Base-by-base conservation (phyloP, 2,329 filamentous ascomycete species). In the Elsinoe ampelina region DNA sequence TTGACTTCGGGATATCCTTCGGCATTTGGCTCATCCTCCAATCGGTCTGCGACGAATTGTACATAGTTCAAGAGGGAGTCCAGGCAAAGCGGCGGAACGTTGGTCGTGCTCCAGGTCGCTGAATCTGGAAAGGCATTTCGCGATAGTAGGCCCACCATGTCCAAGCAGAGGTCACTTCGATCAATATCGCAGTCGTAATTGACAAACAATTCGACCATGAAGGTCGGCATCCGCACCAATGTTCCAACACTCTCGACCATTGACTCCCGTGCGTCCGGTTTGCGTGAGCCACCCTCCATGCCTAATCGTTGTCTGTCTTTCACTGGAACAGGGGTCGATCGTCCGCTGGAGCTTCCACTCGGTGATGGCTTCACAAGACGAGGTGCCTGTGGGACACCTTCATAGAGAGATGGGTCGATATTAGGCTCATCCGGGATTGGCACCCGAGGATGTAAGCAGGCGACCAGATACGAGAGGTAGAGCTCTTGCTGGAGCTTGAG, bases 111-210 rank as follows among this genome's bases (percentile, higher is more conserved):
- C 93, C 93, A 98, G 5, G 91, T 96, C 5, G 92, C 93, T 7
- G 93, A 95, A 69, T 98, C 93, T 0, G 93, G 95, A 62, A 98
- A 87, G 1, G 93, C 93, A 69, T 96, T 98, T 58, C 93, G 82
- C 17, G 93, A 92, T 13, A 98, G 76, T 34, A 98, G 79, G 0
- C 93, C 92, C 59, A 98, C 83, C 80, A 97, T 87, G 67, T 98
- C 95, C 73, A 95, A 88, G 66, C 93, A 98, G 4, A 98, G 75
- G 72, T 98, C 93, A 54, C 85, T 85, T 51, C 91, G 82, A 67
- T 98, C 89, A 54, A 89, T 84, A 66, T 97, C 91, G 66, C 92
- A 98, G 70, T 98, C 93, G 68, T 97, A 98, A 71, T 98, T 98
- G 71, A 97, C 84, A 68, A 96, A 98, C 6, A 98, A 78, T 70